Evolutionary conservation across 2,329 filamentous ascomycete species (phyloP).

Genomic region (Pyrenochaeta sp.): DNA sequence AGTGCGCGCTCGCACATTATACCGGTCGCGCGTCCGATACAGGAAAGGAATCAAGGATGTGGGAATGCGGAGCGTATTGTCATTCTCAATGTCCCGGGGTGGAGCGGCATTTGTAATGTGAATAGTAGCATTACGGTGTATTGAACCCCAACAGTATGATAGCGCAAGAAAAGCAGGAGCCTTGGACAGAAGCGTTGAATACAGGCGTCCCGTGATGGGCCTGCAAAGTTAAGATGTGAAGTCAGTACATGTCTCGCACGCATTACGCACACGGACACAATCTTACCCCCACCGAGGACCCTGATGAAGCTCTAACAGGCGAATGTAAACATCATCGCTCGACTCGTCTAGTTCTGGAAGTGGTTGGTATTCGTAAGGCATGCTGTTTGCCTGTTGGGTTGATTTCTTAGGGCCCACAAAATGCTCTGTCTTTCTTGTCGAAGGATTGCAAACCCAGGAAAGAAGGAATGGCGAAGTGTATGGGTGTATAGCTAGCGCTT

Average conservation of each 20-base stretch:
- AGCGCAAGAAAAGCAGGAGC: slow-evolving; percentile 6
- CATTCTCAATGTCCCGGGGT: background rate
- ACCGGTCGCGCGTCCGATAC: slow-evolving; percentile 1
- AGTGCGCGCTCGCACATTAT: background rate
- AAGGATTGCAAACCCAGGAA: no score
- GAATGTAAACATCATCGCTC: slow-evolving; percentile 7
- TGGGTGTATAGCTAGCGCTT: no score
- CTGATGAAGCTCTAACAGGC: slow-evolving; percentile 5
- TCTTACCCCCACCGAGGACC: background rate
- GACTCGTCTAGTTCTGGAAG: background rate
- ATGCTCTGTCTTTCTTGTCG: no score
- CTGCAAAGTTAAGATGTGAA: no score
- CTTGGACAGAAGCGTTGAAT: slow-evolving; percentile 4
- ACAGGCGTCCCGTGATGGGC: slow-evolving; percentile 1
- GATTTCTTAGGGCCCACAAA: no score
- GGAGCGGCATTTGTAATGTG: background rate
- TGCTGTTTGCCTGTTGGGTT: no score
- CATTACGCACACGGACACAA: no score
- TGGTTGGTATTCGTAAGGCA: slow-evolving; percentile 1
- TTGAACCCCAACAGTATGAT: slow-evolving; percentile 6
- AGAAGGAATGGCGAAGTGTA: no score
- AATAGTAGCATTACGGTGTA: background rate
- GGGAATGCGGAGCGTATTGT: slow-evolving; percentile 6
- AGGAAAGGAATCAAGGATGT: slow-evolving; percentile 12
- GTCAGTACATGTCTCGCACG: no score